A percentile compares a stretch with the other conserved stretches of the same genome.
phyloP scores from a whole-genome alignment of 192 early-diverging fungal species.

The Umbelopsis sp. region DNA sequence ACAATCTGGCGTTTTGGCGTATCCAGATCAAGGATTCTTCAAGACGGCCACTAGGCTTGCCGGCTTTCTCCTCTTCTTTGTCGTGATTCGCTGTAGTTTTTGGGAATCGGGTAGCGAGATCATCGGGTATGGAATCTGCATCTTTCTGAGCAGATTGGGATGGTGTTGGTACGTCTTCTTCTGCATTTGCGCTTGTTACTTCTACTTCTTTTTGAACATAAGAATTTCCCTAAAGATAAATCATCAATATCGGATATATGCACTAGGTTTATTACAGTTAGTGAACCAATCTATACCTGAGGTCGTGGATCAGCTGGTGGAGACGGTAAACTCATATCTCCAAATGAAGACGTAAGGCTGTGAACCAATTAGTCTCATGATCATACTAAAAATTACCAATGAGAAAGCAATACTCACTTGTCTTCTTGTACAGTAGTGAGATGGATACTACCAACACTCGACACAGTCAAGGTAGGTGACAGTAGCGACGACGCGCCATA shows the following conservation, averaged over 20 bases:
- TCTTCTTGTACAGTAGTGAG: slow-evolving; percentile 1
- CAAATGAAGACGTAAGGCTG: neutral
- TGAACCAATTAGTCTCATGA: neutral
- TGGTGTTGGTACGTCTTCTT: neutral
- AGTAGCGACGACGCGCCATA: neutral
- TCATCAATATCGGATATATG: neutral
- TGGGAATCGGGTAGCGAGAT: neutral
- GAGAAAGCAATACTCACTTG: neutral
- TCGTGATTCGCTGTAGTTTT: neutral
- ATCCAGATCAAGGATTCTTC: slow-evolving; percentile 8
- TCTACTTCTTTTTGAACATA: neutral
- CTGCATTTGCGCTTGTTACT: too few species aligned
- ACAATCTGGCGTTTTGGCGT: slow-evolving; percentile 8
- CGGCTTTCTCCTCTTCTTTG: neutral
- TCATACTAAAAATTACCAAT: neutral
- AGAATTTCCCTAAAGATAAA: neutral
- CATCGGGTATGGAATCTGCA: neutral
- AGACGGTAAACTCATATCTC: neutral
- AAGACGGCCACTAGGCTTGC: neutral
- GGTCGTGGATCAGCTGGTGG: slow-evolving; percentile 5
- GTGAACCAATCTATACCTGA: neutral
- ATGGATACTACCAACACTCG: neutral
- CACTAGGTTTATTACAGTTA: neutral
- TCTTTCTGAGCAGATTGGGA: neutral
- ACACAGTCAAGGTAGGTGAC: slow-evolving; percentile 7